phyloP scores from a whole-genome alignment of 1,284 basidiomycete genomes.

The Austropuccinia psidii region DNA sequence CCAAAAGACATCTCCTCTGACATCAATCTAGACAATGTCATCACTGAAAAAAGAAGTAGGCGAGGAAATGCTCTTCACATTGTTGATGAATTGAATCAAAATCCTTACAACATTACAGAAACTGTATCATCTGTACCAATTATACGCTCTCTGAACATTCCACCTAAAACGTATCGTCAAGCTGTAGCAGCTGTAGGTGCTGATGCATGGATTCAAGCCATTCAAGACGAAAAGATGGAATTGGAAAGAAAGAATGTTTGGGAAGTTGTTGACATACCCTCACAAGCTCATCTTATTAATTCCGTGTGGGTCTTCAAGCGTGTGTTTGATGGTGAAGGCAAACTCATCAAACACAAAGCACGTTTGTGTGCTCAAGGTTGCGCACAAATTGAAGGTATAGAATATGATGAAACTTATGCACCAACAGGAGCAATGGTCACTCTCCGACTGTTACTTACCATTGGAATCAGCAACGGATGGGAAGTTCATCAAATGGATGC shows the following conservation, averaged over 20 bases:
- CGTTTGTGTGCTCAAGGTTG: neutral
- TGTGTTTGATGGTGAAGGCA: neutral
- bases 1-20: neutral
- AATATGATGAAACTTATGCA: neutral
- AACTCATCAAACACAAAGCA: neutral
- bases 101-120: neutral
- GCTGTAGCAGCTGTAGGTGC: neutral
- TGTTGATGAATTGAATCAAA: neutral
- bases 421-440: neutral
- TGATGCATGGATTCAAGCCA: neutral
- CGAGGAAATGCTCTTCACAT: neutral
- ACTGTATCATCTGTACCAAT: neutral
- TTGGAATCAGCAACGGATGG: neutral
- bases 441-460: neutral
- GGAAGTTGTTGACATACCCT: neutral
- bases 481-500: constrained; percentile 3
- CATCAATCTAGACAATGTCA: neutral
- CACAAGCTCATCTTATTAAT: neutral
- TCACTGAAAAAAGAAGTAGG: neutral
- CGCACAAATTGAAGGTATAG: constrained; percentile 1
- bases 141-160: neutral
- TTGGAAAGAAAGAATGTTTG: neutral
- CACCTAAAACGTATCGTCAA: neutral
- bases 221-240: neutral
- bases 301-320: neutral